A percentile compares a stretch with the other conserved stretches of the same genome.
Conservation (phyloP, 164 flowering plant species). For the Magnolia kwangsiensis region DNA sequence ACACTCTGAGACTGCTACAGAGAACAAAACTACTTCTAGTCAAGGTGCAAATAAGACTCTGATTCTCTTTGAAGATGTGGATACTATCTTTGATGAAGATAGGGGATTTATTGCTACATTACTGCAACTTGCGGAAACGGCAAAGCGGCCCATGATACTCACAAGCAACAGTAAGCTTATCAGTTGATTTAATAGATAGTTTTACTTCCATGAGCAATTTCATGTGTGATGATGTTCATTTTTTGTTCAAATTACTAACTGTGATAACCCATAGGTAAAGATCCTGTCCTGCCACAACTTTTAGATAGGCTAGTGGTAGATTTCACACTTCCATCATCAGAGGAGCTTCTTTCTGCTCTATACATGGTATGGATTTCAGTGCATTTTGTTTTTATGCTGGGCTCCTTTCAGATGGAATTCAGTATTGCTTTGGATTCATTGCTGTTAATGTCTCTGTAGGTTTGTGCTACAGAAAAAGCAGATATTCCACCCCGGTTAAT, state of each 20-base stretch:
- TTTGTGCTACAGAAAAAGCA: slow-evolving; percentile 67
- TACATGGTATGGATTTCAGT: slow-evolving; percentile 40
- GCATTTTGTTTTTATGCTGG: not conserved
- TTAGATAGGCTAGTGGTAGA: slow-evolving; percentile 55
- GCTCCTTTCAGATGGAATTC: not conserved
- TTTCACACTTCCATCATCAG: slow-evolving; percentile 54
- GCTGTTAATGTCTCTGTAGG: slow-evolving; percentile 39
- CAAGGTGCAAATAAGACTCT: slow-evolving; percentile 48
- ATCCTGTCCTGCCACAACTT: slow-evolving; percentile 60
- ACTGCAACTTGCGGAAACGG: slow-evolving; percentile 73
- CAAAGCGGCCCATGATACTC: slow-evolving; percentile 85
- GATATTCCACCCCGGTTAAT: slow-evolving; percentile 39
- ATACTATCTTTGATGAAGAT: slow-evolving; percentile 71
- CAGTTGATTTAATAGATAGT: not conserved
- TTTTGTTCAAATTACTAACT: slow-evolving; percentile 1
- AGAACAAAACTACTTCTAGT: slow-evolving; percentile 19
- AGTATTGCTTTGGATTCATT: slow-evolving; percentile 1
- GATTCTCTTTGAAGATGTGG: slow-evolving; percentile 96
- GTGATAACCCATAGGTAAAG: slow-evolving; percentile 40
- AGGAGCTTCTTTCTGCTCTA: slow-evolving; percentile 54
- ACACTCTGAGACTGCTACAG: slow-evolving; percentile 9
- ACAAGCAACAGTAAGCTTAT: slow-evolving; percentile 76
- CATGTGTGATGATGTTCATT: not conserved
- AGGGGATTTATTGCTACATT: slow-evolving; percentile 76
- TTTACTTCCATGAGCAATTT: not conserved